A percentile compares a stretch with the other conserved stretches of the same genome.
Conservation (phyloP, 805 yeast species). For the Cyberlindnera nakhonratchasimensis region DNA sequence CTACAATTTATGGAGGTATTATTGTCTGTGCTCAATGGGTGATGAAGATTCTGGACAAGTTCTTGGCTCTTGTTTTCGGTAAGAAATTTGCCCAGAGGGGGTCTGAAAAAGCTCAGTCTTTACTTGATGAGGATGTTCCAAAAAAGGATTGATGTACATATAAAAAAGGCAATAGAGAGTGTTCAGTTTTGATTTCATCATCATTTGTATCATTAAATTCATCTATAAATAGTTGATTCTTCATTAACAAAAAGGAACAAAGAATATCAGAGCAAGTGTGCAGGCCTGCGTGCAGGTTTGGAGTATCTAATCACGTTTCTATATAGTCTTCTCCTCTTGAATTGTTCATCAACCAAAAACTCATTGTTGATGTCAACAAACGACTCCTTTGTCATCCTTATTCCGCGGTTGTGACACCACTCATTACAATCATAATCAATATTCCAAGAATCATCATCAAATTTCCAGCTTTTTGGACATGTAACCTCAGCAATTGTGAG, state of each 20-base stretch:
- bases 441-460: constrained; percentile 62
- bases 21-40: constrained; percentile 66
- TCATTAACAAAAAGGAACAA: background rate
- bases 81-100: constrained; percentile 40
- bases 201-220: background rate
- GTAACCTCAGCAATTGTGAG: constrained; percentile 47
- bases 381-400: constrained; percentile 26
- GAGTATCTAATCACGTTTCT: constrained; percentile 51
- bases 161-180: background rate
- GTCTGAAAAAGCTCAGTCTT: constrained; percentile 17
- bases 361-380: constrained; percentile 45
- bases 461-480: constrained; percentile 77
- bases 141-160: background rate
- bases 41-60: constrained; percentile 53
- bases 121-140: constrained; percentile 19
- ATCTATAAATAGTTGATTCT: background rate
- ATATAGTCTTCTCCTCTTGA: constrained; percentile 54
- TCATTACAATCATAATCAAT: constrained; percentile 49
- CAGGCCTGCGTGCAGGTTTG: constrained; percentile 34
- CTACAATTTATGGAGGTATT: constrained; percentile 81
- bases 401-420: constrained; percentile 51
- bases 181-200: too few species aligned
- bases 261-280: constrained; percentile 17
- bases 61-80: constrained; percentile 53
- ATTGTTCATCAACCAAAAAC: constrained; percentile 44